Evolutionary conservation across 441 rosid species (phyloP).

Genomic region (Gossypium aridum): DNA sequence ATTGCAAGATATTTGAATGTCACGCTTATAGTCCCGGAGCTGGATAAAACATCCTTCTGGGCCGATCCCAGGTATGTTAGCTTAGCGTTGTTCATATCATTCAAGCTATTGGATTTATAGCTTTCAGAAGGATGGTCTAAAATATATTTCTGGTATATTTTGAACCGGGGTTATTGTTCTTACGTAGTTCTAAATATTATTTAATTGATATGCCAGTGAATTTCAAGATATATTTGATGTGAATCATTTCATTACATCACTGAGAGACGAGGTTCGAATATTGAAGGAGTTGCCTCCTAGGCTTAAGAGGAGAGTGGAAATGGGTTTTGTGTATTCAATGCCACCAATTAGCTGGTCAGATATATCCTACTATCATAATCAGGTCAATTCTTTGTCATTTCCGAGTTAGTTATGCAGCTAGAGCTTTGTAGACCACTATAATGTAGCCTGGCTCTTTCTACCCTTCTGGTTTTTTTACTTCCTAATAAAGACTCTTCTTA

Average conservation of each 20-base stretch:
- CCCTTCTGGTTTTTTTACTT: not conserved
- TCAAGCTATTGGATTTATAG: not conserved
- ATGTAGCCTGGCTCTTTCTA: not conserved
- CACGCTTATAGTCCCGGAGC: constrained; percentile 86
- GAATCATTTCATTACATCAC: constrained; percentile 77
- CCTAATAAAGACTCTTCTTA: not conserved
- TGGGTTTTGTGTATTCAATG: constrained; percentile 65
- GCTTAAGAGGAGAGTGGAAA: constrained; percentile 70
- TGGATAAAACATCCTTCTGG: constrained; percentile 92
- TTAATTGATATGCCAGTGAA: constrained; percentile 47
- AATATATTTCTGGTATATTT: not conserved
- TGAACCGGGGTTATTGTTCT: not conserved
- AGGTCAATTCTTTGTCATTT: constrained; percentile 33
- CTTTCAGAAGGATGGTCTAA: not conserved
- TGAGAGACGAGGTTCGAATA: constrained; percentile 93
- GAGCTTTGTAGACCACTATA: not conserved
- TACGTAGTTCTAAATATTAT: not conserved
- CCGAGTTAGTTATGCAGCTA: not conserved
- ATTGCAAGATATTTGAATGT: constrained; percentile 79
- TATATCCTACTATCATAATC: constrained; percentile 77
- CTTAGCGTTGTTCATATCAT: not conserved
- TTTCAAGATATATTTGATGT: constrained; percentile 93
- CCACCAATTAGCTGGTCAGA: constrained; percentile 97
- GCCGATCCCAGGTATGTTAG: constrained; percentile 77
- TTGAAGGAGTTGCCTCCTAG: constrained; percentile 87